Conservation (phyloP, 2,329 filamentous ascomycete genomes). For the Parastagonospora nodorum region DNA sequence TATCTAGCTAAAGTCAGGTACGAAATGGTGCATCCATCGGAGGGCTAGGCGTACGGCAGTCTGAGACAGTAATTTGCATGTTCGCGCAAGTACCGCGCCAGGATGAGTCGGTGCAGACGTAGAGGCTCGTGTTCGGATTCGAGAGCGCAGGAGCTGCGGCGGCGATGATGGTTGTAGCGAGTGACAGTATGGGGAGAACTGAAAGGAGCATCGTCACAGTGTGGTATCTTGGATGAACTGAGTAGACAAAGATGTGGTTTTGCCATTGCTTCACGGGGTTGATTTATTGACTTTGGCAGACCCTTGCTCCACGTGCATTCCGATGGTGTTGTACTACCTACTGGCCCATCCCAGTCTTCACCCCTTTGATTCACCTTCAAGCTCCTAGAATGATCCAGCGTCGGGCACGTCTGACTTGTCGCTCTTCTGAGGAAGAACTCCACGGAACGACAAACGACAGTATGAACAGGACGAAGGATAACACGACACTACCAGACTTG, state of each 20-base stretch:
- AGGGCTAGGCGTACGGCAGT: slow-evolving; percentile 11
- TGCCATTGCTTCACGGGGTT: not conserved
- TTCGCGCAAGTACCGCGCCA: slow-evolving; percentile 25
- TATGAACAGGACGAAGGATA: too few relatives aligned
- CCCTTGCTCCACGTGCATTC: not conserved
- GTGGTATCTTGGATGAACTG: not conserved
- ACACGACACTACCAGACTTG: too few relatives aligned
- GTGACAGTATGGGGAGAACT: not conserved
- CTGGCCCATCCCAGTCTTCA: not conserved
- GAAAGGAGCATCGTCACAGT: too few relatives aligned
- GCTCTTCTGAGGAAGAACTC: too few relatives aligned
- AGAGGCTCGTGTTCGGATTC: slow-evolving; percentile 16
- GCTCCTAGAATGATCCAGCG: too few relatives aligned
- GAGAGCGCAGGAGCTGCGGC: not conserved
- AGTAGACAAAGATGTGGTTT: not conserved
- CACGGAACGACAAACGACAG: too few relatives aligned
- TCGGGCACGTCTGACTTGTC: too few relatives aligned
- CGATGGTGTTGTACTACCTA: not conserved
- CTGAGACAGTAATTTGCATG: slow-evolving; percentile 11
- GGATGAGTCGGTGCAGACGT: slow-evolving; percentile 19
- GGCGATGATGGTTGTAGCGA: not conserved
- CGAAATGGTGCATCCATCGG: not conserved
- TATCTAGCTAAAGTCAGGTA: slow-evolving; percentile 7
- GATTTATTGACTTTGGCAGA: not conserved
- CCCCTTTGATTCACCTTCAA: not conserved